Evolutionary conservation across 352 stramenopile genomes (phyloP).

Genomic region (Phytophthora hibernalis): DNA sequence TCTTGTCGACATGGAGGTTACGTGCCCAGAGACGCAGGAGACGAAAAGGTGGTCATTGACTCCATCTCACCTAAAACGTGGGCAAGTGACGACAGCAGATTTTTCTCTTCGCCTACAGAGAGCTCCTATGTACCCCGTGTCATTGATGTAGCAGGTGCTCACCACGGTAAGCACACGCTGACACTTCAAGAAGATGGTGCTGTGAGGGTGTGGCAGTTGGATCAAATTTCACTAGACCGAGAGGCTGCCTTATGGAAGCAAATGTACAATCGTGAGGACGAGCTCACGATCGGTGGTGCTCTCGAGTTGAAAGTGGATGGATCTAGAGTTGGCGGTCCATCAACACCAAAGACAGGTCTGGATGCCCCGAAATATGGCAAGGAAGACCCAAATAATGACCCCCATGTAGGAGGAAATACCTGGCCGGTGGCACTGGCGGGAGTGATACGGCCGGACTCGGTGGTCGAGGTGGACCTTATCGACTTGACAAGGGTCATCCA

Average conservation of each 20-base stretch:
- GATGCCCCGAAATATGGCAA: constrained; percentile 93
- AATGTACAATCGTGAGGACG: constrained; percentile 59
- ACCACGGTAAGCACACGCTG: constrained; percentile 48
- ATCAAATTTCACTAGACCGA: constrained; percentile 48
- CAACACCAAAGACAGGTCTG: constrained; percentile 71
- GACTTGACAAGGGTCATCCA: constrained; percentile 93
- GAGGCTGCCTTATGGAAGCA: constrained; percentile 68
- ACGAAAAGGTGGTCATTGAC: constrained; percentile 59
- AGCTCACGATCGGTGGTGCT: constrained; percentile 6
- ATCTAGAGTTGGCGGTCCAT: constrained; percentile 43
- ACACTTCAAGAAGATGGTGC: constrained; percentile 69
- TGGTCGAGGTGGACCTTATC: constrained; percentile 94
- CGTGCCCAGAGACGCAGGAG: constrained; percentile 27
- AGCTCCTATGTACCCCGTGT: constrained; percentile 39
- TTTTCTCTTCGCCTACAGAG: constrained; percentile 9
- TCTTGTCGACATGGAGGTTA: constrained; percentile 52
- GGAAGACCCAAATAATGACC: constrained; percentile 93
- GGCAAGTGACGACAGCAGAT: constrained; percentile 4
- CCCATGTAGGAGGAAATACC: constrained; percentile 95
- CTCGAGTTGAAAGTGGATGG: constrained; percentile 66
- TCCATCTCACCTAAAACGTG: neutral
- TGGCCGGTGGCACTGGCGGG: constrained; percentile 94
- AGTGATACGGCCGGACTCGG: constrained; percentile 94
- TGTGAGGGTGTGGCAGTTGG: constrained; percentile 70
- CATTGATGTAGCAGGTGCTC: constrained; percentile 42